Base-by-base conservation (phyloP, 2,329 filamentous ascomycete species). In the Gliomastix tumulicola region DNA sequence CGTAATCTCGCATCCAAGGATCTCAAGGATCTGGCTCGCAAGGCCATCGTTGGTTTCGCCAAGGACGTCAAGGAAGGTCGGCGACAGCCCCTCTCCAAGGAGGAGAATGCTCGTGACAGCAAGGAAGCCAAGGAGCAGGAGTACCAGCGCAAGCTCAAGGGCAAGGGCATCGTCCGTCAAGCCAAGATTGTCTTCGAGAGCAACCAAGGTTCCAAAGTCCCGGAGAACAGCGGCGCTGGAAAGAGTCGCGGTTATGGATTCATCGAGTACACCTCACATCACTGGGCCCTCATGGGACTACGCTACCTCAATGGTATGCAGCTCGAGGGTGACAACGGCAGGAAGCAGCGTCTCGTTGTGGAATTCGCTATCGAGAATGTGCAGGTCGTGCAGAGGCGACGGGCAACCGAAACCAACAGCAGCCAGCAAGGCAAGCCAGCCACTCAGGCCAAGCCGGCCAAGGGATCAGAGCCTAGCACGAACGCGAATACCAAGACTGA, bases 341-440 rank as follows among this genome's bases (percentile, higher is more conserved):
- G 84, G 63, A 90, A 88, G 56, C 89, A 92, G 61, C 75, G 92
- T 11, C 65, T 98, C 35, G 88, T 98, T 53, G 90, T 90, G 25
- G 94, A 98, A 59, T 98, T 98, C 56, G 88, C 92, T 16, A 95
- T 98, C 56, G 92, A 98, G 63, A 98, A 98, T 51, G 89, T 88
- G 2, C 89, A 96, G 53, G 92, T 98, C 2, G 83, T 98, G n/a
- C 76, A 82, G 47, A 74, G 92, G 44, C 75, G 94, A 41, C 52
- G 49, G 31, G 55, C 53, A 21, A 55, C 51, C 11, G 57, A 65
- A 48, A 55, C 54, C 27, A 60, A 52, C 42, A 56, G 58, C 3
- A 43, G 48, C 17, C 55, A 58, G 37, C n/a, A n/a, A n/a, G n/a
- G n/a, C n/a, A n/a, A n/a, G n/a, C n/a, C n/a, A n/a, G n/a, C n/a